phyloP scores from a whole-genome alignment of 2,329 filamentous ascomycete genomes.

The Colletotrichum lini region DNA sequence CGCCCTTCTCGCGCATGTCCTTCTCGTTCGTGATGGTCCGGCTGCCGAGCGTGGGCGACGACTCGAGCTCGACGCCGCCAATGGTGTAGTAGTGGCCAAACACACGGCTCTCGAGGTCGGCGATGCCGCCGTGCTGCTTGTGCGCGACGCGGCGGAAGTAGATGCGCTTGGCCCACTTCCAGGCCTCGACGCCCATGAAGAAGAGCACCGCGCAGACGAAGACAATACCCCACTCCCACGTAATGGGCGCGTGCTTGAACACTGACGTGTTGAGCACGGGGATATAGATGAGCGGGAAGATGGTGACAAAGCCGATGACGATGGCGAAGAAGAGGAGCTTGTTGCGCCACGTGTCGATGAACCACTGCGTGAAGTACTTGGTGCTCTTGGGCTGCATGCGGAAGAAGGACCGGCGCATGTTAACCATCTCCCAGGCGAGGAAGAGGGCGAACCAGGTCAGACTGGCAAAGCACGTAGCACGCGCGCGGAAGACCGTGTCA shows the following conservation, averaged over 20 bases:
- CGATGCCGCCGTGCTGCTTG: slow-evolving; percentile 42
- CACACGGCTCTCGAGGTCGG: slow-evolving; percentile 51
- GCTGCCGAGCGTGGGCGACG: slow-evolving; percentile 39
- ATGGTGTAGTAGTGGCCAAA: slow-evolving; percentile 52
- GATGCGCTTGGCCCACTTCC: slow-evolving; percentile 71
- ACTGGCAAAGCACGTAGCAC: slow-evolving; percentile 79
- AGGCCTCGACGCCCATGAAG: slow-evolving; percentile 69
- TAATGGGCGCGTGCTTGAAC: slow-evolving; percentile 71
- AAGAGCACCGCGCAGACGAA: slow-evolving; percentile 69
- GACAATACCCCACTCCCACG: slow-evolving; percentile 74
- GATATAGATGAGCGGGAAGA: slow-evolving; percentile 69
- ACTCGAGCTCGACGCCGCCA: slow-evolving; percentile 41
- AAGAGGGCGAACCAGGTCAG: slow-evolving; percentile 83
- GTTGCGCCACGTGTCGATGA: slow-evolving; percentile 77
- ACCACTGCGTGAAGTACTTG: slow-evolving; percentile 75
- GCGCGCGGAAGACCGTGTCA: slow-evolving; percentile 76
- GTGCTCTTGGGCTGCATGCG: slow-evolving; percentile 76
- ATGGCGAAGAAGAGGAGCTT: slow-evolving; percentile 78
- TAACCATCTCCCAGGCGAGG: slow-evolving; percentile 82
- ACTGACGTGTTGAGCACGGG: slow-evolving; percentile 70
- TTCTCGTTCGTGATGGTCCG: slow-evolving; percentile 41
- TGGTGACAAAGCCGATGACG: slow-evolving; percentile 59
- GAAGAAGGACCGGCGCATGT: slow-evolving; percentile 80
- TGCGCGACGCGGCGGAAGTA: slow-evolving; percentile 52
- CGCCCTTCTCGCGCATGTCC: slow-evolving; percentile 41